phyloP scores from a whole-genome alignment of 2,329 filamentous ascomycete species.

The Pleochaeta shiraiana region DNA sequence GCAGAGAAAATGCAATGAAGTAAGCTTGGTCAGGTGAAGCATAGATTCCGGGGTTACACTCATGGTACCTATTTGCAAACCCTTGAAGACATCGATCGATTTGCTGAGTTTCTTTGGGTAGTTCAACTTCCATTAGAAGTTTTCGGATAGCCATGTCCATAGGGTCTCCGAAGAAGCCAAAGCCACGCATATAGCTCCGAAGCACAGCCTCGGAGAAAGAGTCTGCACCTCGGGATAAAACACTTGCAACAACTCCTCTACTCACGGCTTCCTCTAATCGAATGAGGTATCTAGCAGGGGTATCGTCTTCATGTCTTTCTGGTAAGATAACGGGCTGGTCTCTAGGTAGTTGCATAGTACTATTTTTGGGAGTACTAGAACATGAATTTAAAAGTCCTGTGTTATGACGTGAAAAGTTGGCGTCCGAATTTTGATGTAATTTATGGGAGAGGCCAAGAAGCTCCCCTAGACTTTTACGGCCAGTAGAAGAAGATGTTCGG shows the following conservation, averaged over 20 bases:
- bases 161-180: slow-evolving; percentile 87
- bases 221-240: slow-evolving; percentile 71
- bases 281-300: slow-evolving; percentile 70
- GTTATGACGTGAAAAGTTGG: slow-evolving; percentile 40
- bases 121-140: slow-evolving; percentile 83
- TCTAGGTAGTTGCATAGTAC: slow-evolving; percentile 56
- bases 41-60: slow-evolving; percentile 96
- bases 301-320: slow-evolving; percentile 67
- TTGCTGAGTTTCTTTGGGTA: slow-evolving; percentile 95
- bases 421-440: slow-evolving; percentile 63
- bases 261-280: slow-evolving; percentile 63
- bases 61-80: slow-evolving; percentile 91
- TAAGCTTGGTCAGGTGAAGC: slow-evolving; percentile 85
- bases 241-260: slow-evolving; percentile 62
- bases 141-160: slow-evolving; percentile 97
- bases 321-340: slow-evolving; percentile 50
- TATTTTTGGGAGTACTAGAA: slow-evolving; percentile 53
- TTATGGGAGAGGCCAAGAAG: slow-evolving; percentile 55
- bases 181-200: slow-evolving; percentile 86
- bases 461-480: slow-evolving; percentile 82
- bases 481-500: slow-evolving; percentile 69
- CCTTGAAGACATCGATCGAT: slow-evolving; percentile 88
- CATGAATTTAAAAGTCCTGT: slow-evolving; percentile 50
- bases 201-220: slow-evolving; percentile 64
- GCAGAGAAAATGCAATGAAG: slow-evolving; percentile 88